Evolutionary conservation across 306 rosid species (phyloP), one percentile per base, ranked within the genome.

Genomic region (Lotus japonicus): DNA sequence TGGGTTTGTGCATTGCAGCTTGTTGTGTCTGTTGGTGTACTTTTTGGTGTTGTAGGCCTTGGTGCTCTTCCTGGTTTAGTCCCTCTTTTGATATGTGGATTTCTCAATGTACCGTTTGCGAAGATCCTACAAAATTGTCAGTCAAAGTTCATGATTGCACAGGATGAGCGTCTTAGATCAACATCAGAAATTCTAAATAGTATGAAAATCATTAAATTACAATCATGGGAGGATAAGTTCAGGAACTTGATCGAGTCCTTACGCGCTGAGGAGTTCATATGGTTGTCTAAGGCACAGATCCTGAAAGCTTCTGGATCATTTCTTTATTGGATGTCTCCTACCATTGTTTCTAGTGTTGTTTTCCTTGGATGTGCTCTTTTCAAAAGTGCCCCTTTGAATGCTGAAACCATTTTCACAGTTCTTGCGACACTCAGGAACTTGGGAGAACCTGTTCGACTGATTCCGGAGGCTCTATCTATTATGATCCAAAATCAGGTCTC

Each of bases 191-290:
- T 86, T 36, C 85, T 86, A 4, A 87, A 87, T 42, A 89, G 65
- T 15, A 89, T 89, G 86, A 89, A 89, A 51, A 61, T 83, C 80
- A 87, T 89, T 4, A 89, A 87, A 53, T 53, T 89, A n/a, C 94
- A 87, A 63, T 87, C 89, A 0, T 89, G 96, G 96, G 94, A 85
- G 66, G 89, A 81, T 3, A 83, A 85, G 4, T 89, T 89, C 53
- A 82, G 76, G 71, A 65, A 11, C 31, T 15, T 64, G 52, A 61
- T 85, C 0, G 79, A 81, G 51, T 73, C 88, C 0, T 77, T 57
- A 11, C 78, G 94, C 0, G 89, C 73, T 11, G 43, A 21, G 0
- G 94, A 89, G 64, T 82, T 89, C 81, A 78, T 63, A 76, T 87
- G 89, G 87, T 78, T 87, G 75, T n/a, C 81, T 16, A 69, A 78